These are phyloP conservation scores for Pleurotus citrinopileatus DNA, from an alignment of 768 basidiomycete species.

Conservation along the genomic window DNA sequence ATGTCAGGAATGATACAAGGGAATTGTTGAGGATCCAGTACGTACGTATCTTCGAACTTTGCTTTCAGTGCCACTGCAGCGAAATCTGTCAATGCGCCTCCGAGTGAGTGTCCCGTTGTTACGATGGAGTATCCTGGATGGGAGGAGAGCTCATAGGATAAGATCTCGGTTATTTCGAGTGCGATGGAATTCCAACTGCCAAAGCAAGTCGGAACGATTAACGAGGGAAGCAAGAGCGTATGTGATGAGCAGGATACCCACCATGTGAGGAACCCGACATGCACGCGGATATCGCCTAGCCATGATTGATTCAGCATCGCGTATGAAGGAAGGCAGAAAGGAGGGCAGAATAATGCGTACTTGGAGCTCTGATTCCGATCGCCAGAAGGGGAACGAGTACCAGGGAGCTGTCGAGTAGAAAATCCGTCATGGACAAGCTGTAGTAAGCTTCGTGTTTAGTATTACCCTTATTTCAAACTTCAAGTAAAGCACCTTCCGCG, in stretches of 20 bases:
- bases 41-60: constrained; percentile 35
- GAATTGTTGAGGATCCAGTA: background rate
- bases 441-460: background rate
- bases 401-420: constrained; percentile 19
- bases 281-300: constrained; percentile 25
- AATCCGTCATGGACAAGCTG: constrained; percentile 18
- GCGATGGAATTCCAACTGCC: constrained; percentile 50
- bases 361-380: constrained; percentile 22
- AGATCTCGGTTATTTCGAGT: constrained; percentile 31
- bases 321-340: background rate
- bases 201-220: background rate
- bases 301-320: background rate
- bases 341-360: constrained; percentile 9
- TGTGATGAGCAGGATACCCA: too few species aligned
- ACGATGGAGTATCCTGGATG: constrained; percentile 39
- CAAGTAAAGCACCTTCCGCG: constrained; percentile 32
- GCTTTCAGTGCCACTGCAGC: constrained; percentile 42
- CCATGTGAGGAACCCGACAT: constrained; percentile 36
- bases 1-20: background rate
- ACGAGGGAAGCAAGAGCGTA: background rate
- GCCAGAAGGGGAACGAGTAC: constrained; percentile 19
- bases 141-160: constrained; percentile 30
- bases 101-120: constrained; percentile 52
- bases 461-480: constrained; percentile 6
- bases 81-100: constrained; percentile 48